phyloP scores from a whole-genome alignment of 495 filamentous ascomycete species.

The Podospora pseudopauciseta region DNA sequence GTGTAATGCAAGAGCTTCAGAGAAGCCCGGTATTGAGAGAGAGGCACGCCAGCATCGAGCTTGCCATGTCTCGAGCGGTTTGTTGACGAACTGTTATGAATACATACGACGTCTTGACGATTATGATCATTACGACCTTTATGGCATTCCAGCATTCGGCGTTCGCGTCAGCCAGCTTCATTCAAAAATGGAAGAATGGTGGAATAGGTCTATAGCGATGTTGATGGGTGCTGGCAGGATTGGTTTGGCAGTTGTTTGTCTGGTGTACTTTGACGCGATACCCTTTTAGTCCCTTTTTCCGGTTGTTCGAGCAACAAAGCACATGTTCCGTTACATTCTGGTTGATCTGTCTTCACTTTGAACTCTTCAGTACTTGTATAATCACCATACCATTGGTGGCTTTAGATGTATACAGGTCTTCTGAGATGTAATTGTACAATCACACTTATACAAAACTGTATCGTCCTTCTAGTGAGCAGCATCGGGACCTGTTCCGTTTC shows the following conservation, averaged over 20 bases:
- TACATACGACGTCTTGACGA: not conserved
- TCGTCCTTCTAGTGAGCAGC: constrained; percentile 23
- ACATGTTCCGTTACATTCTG: not conserved
- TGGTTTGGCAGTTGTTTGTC: not conserved
- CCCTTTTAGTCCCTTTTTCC: not conserved
- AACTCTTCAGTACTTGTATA: not conserved
- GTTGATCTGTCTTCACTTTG: not conserved
- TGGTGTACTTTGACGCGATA: not conserved
- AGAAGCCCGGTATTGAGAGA: constrained; percentile 48
- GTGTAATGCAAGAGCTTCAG: constrained; percentile 52
- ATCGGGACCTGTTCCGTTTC: constrained; percentile 44
- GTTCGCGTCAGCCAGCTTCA: not conserved
- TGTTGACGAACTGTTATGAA: constrained; percentile 14
- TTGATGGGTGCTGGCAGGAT: not conserved
- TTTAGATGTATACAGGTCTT: not conserved
- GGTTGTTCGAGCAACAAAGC: not conserved
- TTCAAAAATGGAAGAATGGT: not conserved
- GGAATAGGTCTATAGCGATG: not conserved
- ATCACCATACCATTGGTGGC: not conserved
- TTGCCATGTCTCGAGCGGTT: constrained; percentile 35
- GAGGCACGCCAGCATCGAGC: constrained; percentile 51
- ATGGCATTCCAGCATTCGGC: not conserved
- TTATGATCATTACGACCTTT: constrained; percentile 1
- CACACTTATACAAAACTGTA: not conserved
- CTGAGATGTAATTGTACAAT: not conserved